Percentiles rank a stretch among this genome's conserved stretches.
phyloP scores from a whole-genome alignment of 768 basidiomycete genomes.

The Boletus vermiculosoides region DNA sequence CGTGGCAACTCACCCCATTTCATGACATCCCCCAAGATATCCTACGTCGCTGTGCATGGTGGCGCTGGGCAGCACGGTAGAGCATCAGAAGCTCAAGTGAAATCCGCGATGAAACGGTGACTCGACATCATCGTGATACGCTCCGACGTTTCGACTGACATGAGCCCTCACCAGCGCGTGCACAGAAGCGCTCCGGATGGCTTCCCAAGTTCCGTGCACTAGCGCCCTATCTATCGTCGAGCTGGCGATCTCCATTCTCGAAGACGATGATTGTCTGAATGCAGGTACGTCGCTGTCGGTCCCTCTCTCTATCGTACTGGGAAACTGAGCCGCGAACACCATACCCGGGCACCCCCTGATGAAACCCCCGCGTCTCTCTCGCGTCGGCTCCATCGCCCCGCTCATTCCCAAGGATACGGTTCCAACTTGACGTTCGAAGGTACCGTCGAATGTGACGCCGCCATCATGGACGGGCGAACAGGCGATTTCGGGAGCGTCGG shows the following conservation, averaged over 20 bases:
- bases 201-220: constrained; percentile 10
- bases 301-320: neutral
- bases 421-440: constrained; percentile 78
- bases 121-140: neutral
- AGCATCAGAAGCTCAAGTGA: constrained; percentile 49
- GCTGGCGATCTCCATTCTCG: constrained; percentile 54
- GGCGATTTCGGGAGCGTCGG: constrained; percentile 70
- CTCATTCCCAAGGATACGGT: constrained; percentile 55
- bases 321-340: neutral
- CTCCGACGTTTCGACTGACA: too few species aligned
- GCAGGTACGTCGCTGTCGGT: constrained; percentile 49
- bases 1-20: neutral
- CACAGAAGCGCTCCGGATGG: constrained; percentile 36
- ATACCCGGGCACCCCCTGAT: neutral
- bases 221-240: constrained; percentile 49
- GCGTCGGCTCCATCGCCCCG: neutral
- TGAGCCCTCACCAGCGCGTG: constrained; percentile 47
- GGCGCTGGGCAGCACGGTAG: constrained; percentile 70
- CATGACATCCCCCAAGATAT: constrained; percentile 28
- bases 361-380: neutral
- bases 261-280: constrained; percentile 67
- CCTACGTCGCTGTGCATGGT: constrained; percentile 65
- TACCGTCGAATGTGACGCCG: constrained; percentile 78
- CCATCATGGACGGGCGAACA: constrained; percentile 56
- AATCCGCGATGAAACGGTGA: constrained; percentile 56